Evolutionary conservation across 2,329 filamentous ascomycete species (phyloP).

Genomic region (Mycosphaerella arachidis): DNA sequence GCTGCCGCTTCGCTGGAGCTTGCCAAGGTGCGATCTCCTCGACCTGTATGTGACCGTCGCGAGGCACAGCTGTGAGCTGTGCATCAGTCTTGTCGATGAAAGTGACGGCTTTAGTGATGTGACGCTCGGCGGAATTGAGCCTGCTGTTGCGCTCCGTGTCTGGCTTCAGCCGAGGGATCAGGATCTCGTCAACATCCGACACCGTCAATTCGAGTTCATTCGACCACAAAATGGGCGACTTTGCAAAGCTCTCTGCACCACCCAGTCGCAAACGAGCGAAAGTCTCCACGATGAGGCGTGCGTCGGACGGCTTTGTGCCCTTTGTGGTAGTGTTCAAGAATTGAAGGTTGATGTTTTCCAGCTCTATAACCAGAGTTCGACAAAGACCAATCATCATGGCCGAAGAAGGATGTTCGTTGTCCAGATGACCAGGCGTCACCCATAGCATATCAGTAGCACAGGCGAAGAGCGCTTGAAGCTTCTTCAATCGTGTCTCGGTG

Average conservation of each 20-base stretch:
- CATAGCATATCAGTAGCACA: constrained; percentile 15
- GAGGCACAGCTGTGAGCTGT: constrained; percentile 9
- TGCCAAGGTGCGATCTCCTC: constrained; percentile 14
- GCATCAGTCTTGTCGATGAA: neutral
- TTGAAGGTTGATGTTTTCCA: constrained; percentile 16
- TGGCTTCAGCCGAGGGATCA: constrained; percentile 21
- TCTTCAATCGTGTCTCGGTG: constrained; percentile 10
- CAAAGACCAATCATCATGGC: constrained; percentile 20
- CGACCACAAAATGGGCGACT: constrained; percentile 14
- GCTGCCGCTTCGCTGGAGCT: constrained; percentile 1
- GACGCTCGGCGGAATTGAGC: constrained; percentile 25
- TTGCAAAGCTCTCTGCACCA: constrained; percentile 8
- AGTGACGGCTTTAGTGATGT: constrained; percentile 14
- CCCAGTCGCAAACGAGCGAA: constrained; percentile 13
- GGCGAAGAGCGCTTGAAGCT: constrained; percentile 13
- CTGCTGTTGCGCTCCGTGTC: constrained; percentile 23
- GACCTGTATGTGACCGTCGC: constrained; percentile 7
- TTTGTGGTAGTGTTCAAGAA: constrained; percentile 15
- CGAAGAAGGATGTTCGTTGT: constrained; percentile 10
- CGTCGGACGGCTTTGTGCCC: constrained; percentile 4
- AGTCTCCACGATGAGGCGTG: constrained; percentile 13
- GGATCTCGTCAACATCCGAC: constrained; percentile 9
- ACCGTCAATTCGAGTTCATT: constrained; percentile 22
- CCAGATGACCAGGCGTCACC: constrained; percentile 14
- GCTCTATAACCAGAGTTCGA: constrained; percentile 15